Conservation (phyloP, 805 yeast species). For the Zygosaccharomyces pseudorouxii region DNA sequence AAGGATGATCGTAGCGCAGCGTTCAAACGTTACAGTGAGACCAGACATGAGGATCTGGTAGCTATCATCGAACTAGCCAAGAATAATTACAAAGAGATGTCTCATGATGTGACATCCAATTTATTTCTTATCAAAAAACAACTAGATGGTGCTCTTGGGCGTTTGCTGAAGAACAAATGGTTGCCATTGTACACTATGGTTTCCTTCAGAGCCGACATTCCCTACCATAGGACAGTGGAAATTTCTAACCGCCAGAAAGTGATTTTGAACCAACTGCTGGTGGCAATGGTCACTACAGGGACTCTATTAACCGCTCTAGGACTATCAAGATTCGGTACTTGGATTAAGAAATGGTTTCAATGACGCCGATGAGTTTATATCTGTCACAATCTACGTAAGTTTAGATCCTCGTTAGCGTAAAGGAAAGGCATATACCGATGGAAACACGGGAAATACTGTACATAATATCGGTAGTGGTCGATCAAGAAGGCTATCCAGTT, state of each 20-base stretch:
- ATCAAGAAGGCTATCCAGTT: background rate
- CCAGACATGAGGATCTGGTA: constrained; percentile 60
- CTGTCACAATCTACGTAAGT: constrained; percentile 6
- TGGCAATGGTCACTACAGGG: constrained; percentile 11
- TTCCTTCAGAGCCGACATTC: constrained; percentile 77
- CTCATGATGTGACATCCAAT: constrained; percentile 64
- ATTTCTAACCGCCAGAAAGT: constrained; percentile 51
- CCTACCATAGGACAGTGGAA: constrained; percentile 63
- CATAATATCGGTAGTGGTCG: too few species aligned
- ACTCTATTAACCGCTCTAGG: constrained; percentile 1
- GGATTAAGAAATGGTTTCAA: background rate
- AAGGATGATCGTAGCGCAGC: constrained; percentile 43
- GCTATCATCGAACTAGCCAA: constrained; percentile 77
- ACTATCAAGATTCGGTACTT: constrained; percentile 3
- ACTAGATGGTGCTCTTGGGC: constrained; percentile 62
- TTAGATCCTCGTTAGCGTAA: constrained; percentile 1
- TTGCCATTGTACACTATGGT: constrained; percentile 90
- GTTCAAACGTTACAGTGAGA: constrained; percentile 49
- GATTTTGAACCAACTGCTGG: constrained; percentile 38
- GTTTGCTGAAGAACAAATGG: constrained; percentile 59
- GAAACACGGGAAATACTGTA: background rate
- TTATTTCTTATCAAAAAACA: constrained; percentile 60
- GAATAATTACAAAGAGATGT: constrained; percentile 82
- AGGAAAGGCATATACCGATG: background rate
- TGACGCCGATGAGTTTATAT: background rate